Base-by-base conservation (phyloP, 768 basidiomycete genomes). In the Asterophora lycoperdoides region DNA sequence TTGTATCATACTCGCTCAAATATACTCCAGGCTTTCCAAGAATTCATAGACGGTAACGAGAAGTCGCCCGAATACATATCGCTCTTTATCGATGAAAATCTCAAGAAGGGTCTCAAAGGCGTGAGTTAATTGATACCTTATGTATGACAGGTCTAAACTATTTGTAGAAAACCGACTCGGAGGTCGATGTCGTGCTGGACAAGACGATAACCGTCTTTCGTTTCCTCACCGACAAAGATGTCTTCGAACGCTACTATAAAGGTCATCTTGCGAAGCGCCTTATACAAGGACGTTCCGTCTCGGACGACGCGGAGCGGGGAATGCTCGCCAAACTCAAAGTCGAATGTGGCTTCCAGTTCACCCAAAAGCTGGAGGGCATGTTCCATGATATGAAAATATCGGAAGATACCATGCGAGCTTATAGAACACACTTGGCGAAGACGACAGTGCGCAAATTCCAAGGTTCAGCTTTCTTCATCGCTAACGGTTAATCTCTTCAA, bases 241-340 rank as follows among this genome's bases (percentile, higher is more conserved):
- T 93, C 11, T 99, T 99, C 63, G 96, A 99, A 66, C 80, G 90
- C 29, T 98, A 98, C 65, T 99, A 99, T 74, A 98, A 98, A 69
- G 78, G 77, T 13, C 96, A 98, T 64, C 83, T 99, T 26, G 91
- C 95, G 5, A 91, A 93, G 63, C 90, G 96, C 29, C 76, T 99
- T 9, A 76, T 98, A 26, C 78, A 80, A 23, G 82, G 81, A 8
- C 84, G 94, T 14, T 95, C 93, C 15, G 83, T 94, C 6, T 96
- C 93, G 0, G 96, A 99, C 58, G 96, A 99, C 66, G 94, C 96
- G 3, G 96, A 99, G 63, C 86, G 89, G 39, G 91, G 88, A 49
- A 97, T 99, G 93, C 79, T 99, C 1, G 86, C 92, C 39, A 97
- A 96, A 68, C 82, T 99, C 60, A 97, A 97, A 70, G 79, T 95